Base-by-base conservation (phyloP, 192 early-diverging fungal genomes). In the Spinellus fusiger region DNA sequence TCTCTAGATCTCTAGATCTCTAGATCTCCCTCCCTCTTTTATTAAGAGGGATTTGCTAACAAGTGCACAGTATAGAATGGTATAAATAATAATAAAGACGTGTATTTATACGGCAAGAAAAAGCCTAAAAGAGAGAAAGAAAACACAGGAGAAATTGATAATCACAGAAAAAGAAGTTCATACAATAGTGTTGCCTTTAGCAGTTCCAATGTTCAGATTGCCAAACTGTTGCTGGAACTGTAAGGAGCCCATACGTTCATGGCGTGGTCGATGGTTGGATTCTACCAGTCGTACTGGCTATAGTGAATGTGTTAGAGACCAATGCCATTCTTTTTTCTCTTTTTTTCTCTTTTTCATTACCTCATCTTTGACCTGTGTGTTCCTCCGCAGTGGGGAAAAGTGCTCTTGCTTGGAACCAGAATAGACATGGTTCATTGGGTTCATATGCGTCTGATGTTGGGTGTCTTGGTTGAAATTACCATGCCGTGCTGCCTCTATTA, bases 161-260 rank as follows among this genome's bases (percentile, higher is more conserved):
- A n/a, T n/a, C n/a, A n/a, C n/a, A n/a, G n/a, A n/a, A n/a, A n/a
- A n/a, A n/a, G n/a, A n/a, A 44, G 40, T 18, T 44, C 40, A 44
- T 44, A 44, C 13, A 44, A n/a, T 12, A 18, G 13, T 44, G 10
- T n/a, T 44, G 40, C 18, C 40, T 44, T 44, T 44, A 18, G 40
- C 15, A 12, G 13, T 44, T 44, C 40, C 62, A 34, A 64, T 64
- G 48, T 64, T 54, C 32, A 64, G 26, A 44, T 66, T 54, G n/a
- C 57, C 57, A 48, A 66, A 66, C 23, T 66, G 49, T 47, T 66
- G 64, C 18, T 66, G 64, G 22, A 66, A 66, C 20, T 66, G 64
- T 59, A 54, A 29, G 57, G 64, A 66, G 18, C 64, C 64, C 32
- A 51, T 27, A 46, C 64, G 64, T 23, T 66, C 56, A 54, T 66